These are phyloP conservation scores for Macrocybe gigantea DNA, from an alignment of 768 basidiomycete genomes.

Conservation along the genomic window DNA sequence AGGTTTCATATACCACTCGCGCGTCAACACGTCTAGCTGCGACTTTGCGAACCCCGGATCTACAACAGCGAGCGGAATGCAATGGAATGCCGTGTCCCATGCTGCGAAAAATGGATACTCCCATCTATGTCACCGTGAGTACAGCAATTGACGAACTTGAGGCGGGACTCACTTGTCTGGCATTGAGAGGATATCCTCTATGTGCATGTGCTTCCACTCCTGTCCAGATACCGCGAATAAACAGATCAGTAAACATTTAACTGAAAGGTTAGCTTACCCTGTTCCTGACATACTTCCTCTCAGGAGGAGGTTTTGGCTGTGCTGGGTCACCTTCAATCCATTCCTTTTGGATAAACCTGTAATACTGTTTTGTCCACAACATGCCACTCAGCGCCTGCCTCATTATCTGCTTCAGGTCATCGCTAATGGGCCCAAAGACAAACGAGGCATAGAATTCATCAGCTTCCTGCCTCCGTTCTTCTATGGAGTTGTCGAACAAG, in stretches of 20 bases:
- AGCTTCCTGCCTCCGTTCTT: slow-evolving; percentile 87
- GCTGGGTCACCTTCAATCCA: slow-evolving; percentile 96
- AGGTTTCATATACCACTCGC: slow-evolving; percentile 99
- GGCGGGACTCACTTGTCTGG: slow-evolving; percentile 82
- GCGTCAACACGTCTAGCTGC: slow-evolving; percentile 90
- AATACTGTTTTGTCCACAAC: slow-evolving; percentile 99
- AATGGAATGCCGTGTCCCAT: slow-evolving; percentile 99
- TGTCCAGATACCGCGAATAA: slow-evolving; percentile 16
- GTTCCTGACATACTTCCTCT: slow-evolving; percentile 81
- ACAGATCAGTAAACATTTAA: slow-evolving; percentile 1
- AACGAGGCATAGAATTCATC: slow-evolving; percentile 92
- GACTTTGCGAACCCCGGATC: slow-evolving; percentile 97
- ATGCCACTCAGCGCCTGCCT: slow-evolving; percentile 94
- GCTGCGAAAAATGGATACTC: slow-evolving; percentile 99
- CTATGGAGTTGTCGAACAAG: slow-evolving; percentile 81
- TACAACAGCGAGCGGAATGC: slow-evolving; percentile 93
- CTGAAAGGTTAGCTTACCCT: slow-evolving; percentile 37
- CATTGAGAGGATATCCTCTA: slow-evolving; percentile 96
- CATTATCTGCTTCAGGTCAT: slow-evolving; percentile 95
- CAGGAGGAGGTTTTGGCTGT: slow-evolving; percentile 91
- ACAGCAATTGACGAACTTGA: background rate
- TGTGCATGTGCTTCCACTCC: slow-evolving; percentile 96
- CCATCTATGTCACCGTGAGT: slow-evolving; percentile 48
- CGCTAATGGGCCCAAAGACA: slow-evolving; percentile 77
- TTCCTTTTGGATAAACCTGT: slow-evolving; percentile 92